These are phyloP conservation scores for Eucalyptus curtisii DNA, from an alignment of 345 rosid species.

Conservation along the genomic window DNA sequence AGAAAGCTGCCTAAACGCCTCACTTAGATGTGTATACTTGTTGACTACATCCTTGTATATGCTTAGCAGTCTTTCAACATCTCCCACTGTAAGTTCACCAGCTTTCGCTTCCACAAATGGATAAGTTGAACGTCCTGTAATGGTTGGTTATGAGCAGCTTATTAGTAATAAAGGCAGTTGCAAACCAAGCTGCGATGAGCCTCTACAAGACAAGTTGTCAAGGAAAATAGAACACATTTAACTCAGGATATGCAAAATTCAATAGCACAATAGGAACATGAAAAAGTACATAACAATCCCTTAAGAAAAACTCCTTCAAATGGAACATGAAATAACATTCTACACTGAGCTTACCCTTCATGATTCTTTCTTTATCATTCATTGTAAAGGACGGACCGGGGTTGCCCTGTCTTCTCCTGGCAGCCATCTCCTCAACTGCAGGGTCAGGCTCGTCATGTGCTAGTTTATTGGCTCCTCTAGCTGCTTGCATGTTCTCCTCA, in stretches of 20 bases:
- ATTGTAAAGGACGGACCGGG: slow-evolving; percentile 3
- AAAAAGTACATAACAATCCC: neutral
- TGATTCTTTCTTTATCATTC: neutral
- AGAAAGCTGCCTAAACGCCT: slow-evolving; percentile 12
- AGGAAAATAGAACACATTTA: neutral
- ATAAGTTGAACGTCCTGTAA: slow-evolving; percentile 18
- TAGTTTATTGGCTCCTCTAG: slow-evolving; percentile 16
- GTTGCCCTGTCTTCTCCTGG: neutral
- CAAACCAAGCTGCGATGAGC: neutral
- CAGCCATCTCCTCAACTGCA: neutral
- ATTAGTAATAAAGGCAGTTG: neutral
- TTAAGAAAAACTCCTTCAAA: neutral
- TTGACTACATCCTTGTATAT: slow-evolving; percentile 47
- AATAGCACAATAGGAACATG: neutral
- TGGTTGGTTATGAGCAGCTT: neutral
- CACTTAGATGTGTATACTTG: slow-evolving; percentile 23
- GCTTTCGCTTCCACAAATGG: slow-evolving; percentile 42
- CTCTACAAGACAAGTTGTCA: neutral
- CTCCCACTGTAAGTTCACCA: slow-evolving; percentile 28
- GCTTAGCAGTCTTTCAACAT: slow-evolving; percentile 33
- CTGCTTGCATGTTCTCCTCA: slow-evolving; percentile 47
- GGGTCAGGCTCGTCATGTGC: slow-evolving; percentile 1
- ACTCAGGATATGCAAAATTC: neutral
- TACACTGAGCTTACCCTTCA: slow-evolving; percentile 8
- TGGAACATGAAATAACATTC: neutral